A percentile compares a stretch with the other conserved stretches of the same genome.
These are phyloP conservation scores for Beauveria caledonica DNA, from an alignment of 2,329 filamentous ascomycete species.

Conservation along the genomic window DNA sequence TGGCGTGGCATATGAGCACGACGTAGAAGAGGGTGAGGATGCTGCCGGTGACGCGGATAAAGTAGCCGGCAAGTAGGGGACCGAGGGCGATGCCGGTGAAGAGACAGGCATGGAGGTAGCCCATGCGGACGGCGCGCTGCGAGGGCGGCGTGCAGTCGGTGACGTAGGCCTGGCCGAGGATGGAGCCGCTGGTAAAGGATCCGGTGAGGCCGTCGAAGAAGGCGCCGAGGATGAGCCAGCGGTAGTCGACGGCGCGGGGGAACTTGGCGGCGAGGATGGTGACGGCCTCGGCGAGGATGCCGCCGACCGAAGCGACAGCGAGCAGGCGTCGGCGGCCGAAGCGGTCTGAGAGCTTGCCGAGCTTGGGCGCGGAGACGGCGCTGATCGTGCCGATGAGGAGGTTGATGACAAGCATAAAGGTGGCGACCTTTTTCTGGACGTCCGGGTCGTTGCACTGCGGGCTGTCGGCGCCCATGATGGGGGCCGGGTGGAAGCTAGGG, in stretches of 20 bases:
- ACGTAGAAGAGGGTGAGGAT: slow-evolving; percentile 81
- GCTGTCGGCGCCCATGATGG: slow-evolving; percentile 61
- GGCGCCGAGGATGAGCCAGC: slow-evolving; percentile 69
- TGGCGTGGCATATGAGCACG: slow-evolving; percentile 60
- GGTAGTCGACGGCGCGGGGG: slow-evolving; percentile 64
- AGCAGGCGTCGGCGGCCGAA: slow-evolving; percentile 73
- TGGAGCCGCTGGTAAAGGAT: slow-evolving; percentile 75
- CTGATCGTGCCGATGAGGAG: slow-evolving; percentile 69
- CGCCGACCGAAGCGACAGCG: slow-evolving; percentile 64
- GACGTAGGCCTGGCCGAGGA: slow-evolving; percentile 75
- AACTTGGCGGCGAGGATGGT: slow-evolving; percentile 71
- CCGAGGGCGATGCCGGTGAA: slow-evolving; percentile 86
- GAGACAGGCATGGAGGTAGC: slow-evolving; percentile 81
- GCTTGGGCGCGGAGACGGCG: slow-evolving; percentile 70
- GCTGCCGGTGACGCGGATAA: slow-evolving; percentile 68
- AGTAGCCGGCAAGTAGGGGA: slow-evolving; percentile 69
- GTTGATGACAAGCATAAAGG: slow-evolving; percentile 69
- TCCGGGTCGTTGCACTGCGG: slow-evolving; percentile 72
- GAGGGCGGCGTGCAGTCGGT: slow-evolving; percentile 81
- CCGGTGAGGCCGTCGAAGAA: slow-evolving; percentile 77
- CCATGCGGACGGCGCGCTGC: slow-evolving; percentile 73
- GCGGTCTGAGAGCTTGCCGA: slow-evolving; percentile 80
- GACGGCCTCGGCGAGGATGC: slow-evolving; percentile 64
- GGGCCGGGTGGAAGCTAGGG: slow-evolving; percentile 51
- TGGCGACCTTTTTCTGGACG: slow-evolving; percentile 68